Percentiles rank a stretch among this genome's conserved stretches.
phyloP scores from a whole-genome alignment of 441 rosid genomes.

The Croton setiger region DNA sequence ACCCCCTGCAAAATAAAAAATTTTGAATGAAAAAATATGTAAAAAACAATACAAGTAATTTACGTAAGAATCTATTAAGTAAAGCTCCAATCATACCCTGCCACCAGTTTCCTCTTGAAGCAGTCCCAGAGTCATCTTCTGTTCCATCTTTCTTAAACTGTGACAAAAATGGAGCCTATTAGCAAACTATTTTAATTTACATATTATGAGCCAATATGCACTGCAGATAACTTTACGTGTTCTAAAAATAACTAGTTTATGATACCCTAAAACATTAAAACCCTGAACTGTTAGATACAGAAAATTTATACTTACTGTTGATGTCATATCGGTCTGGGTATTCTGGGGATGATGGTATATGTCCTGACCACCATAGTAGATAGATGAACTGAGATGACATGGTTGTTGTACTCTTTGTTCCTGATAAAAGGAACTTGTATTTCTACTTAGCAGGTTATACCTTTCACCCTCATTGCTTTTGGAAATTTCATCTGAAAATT shows the following conservation, averaged over 20 bases:
- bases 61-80: not conserved
- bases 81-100: slow-evolving; percentile 45
- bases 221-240: too few species aligned
- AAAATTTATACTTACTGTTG: slow-evolving; percentile 40
- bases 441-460: slow-evolving; percentile 28
- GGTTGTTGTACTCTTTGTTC: slow-evolving; percentile 77
- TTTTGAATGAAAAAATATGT: not conserved
- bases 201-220: not conserved
- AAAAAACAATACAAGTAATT: not conserved
- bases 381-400: slow-evolving; percentile 84
- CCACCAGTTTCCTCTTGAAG: slow-evolving; percentile 95
- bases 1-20: slow-evolving; percentile 38
- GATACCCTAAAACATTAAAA: not conserved
- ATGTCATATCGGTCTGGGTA: slow-evolving; percentile 35
- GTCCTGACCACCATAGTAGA: slow-evolving; percentile 92
- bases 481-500: slow-evolving; percentile 27
- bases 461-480: slow-evolving; percentile 32
- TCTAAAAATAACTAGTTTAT: too few species aligned
- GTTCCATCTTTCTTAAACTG: slow-evolving; percentile 61
- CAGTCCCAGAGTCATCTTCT: slow-evolving; percentile 72
- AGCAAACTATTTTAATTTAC: slow-evolving; percentile 13
- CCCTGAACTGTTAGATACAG: not conserved
- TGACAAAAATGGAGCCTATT: slow-evolving; percentile 14
- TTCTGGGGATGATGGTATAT: slow-evolving; percentile 52
- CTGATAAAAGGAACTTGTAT: slow-evolving; percentile 42